phyloP scores from a whole-genome alignment of 805 yeast genomes.

The Cyberlindnera japonica region DNA sequence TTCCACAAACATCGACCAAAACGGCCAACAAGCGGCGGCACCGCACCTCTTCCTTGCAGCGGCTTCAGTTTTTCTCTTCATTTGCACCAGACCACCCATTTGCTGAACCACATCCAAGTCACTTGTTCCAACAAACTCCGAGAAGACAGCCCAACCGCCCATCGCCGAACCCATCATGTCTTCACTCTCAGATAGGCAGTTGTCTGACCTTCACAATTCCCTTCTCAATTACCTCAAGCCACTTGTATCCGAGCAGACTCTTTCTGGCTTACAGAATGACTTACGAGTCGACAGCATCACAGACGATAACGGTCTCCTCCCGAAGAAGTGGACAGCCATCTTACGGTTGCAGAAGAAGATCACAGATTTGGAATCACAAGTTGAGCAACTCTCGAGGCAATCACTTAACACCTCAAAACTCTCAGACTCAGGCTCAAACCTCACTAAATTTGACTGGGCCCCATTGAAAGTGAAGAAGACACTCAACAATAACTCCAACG shows the following conservation, averaged over 20 bases:
- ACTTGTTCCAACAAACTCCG: too few species aligned
- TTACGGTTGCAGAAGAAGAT: slow-evolving; percentile 72
- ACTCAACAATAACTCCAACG: slow-evolving; percentile 40
- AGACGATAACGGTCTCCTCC: slow-evolving; percentile 39
- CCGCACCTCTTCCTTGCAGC: too few species aligned
- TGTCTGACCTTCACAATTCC: slow-evolving; percentile 43
- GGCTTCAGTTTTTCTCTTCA: too few species aligned
- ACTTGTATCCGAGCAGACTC: slow-evolving; percentile 13
- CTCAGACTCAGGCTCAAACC: slow-evolving; percentile 19
- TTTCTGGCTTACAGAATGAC: slow-evolving; percentile 21
- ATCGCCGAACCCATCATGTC: slow-evolving; percentile 22
- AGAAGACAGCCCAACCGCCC: too few species aligned
- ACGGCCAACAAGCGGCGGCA: too few species aligned
- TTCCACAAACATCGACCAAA: too few species aligned
- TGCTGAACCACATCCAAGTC: too few species aligned
- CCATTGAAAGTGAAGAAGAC: slow-evolving; percentile 27
- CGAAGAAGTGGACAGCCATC: slow-evolving; percentile 86
- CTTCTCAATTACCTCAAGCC: slow-evolving; percentile 46
- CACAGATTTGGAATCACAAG: slow-evolving; percentile 63
- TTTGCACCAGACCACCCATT: too few species aligned
- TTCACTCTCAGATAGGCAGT: slow-evolving; percentile 40
- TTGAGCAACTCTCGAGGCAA: slow-evolving; percentile 45
- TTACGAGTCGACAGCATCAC: slow-evolving; percentile 20
- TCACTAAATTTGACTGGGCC: slow-evolving; percentile 24
- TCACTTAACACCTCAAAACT: slow-evolving; percentile 34